Evolutionary conservation across 2,329 filamentous ascomycete genomes (phyloP).

Genomic region (Fusarium foetens): DNA sequence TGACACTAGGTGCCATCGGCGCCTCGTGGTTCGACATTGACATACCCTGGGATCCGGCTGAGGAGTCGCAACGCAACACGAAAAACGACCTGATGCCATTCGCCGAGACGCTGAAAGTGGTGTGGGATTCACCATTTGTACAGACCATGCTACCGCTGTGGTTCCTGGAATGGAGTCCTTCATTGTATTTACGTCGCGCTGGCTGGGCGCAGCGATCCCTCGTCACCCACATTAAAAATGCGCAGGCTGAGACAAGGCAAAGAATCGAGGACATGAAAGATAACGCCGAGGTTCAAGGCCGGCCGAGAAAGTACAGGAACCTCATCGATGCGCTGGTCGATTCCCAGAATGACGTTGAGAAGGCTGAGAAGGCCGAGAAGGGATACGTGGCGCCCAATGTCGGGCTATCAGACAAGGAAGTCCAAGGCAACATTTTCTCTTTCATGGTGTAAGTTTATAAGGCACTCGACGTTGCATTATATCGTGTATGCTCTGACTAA

Average conservation of each 20-base stretch:
- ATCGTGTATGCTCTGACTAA: fast-evolving
- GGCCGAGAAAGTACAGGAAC: not conserved
- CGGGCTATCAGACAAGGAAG: not conserved
- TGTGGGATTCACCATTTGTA: not conserved
- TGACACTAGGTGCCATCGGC: not conserved
- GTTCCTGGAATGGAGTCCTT: not conserved
- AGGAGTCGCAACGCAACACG: not conserved
- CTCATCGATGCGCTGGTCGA: not conserved
- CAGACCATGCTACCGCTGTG: not conserved
- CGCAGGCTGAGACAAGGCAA: not conserved
- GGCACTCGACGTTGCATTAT: fast-evolving
- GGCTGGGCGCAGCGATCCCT: not conserved
- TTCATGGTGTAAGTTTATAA: not conserved
- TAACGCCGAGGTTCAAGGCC: not conserved
- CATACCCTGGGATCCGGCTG: not conserved
- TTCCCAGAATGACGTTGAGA: not conserved
- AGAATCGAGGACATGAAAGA: not conserved
- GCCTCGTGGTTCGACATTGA: not conserved
- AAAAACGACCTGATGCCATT: not conserved
- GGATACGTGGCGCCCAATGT: not conserved
- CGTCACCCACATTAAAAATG: not conserved
- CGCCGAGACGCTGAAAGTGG: not conserved
- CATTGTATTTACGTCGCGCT: not conserved
- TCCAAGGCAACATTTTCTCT: not conserved
- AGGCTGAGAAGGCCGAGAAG: not conserved